A percentile compares a stretch with the other conserved stretches of the same genome.
These are phyloP conservation scores for Gonium pectorale DNA, from an alignment of 139 green algal genomes.

Conservation along the genomic window DNA sequence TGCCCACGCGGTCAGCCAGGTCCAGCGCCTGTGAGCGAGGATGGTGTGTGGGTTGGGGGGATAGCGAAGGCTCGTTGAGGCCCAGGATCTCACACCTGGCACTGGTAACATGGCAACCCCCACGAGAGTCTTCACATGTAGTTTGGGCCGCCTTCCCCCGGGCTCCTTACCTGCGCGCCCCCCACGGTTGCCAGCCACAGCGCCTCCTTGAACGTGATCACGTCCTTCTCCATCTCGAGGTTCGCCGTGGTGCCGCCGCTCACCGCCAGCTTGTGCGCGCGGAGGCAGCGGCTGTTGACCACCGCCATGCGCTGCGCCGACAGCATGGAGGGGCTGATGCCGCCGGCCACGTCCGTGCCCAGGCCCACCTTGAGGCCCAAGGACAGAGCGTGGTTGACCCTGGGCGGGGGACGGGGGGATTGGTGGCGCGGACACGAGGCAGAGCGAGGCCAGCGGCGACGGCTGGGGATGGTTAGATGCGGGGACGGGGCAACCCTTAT, in stretches of 20 bases:
- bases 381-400: conserved; percentile 60
- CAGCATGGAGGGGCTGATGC: conserved; percentile 78
- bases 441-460: too few relatives aligned
- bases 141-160: too few relatives aligned
- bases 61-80: too few relatives aligned
- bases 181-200: conserved; percentile 80
- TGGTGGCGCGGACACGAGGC: too few relatives aligned
- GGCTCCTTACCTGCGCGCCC: conserved; percentile 60
- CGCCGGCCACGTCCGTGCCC: conserved; percentile 75
- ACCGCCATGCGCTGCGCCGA: conserved; percentile 71
- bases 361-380: conserved; percentile 74
- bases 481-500: too few relatives aligned
- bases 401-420: conserved; percentile 25
- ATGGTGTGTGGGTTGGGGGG: too few relatives aligned
- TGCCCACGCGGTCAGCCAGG: conserved; percentile 56
- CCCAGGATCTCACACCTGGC: too few relatives aligned
- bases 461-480: too few relatives aligned
- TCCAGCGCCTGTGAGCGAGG: conserved; percentile 28
- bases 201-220: conserved; percentile 61
- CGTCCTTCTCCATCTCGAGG: conserved; percentile 58
- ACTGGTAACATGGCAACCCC: too few relatives aligned
- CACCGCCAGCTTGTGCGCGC: conserved; percentile 63
- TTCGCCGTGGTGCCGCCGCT: conserved; percentile 46
- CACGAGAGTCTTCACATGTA: too few relatives aligned
- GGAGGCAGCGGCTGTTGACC: conserved; percentile 64